These are phyloP conservation scores for Grosmannia clavigera DNA, from an alignment of 2,329 filamentous ascomycete genomes.

Conservation along the genomic window DNA sequence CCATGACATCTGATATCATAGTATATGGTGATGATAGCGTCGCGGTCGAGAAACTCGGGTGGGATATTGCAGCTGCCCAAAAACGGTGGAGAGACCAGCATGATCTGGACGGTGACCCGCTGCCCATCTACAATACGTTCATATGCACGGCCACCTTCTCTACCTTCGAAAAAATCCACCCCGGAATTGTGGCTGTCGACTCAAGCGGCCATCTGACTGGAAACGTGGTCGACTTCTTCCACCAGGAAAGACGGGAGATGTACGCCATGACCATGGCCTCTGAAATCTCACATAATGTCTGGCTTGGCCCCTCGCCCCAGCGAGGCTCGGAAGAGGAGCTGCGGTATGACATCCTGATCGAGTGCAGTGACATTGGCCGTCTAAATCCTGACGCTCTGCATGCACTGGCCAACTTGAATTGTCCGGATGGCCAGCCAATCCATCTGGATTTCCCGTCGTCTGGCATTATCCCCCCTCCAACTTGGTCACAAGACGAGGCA, in stretches of 20 bases:
- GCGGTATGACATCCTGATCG: slow-evolving; percentile 75
- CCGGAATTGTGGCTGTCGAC: slow-evolving; percentile 64
- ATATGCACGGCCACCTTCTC: slow-evolving; percentile 52
- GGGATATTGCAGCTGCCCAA: slow-evolving; percentile 65
- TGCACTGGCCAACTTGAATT: slow-evolving; percentile 44
- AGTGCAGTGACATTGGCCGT: slow-evolving; percentile 74
- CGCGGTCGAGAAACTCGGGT: slow-evolving; percentile 49
- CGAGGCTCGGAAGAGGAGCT: slow-evolving; percentile 42
- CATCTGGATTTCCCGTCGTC: slow-evolving; percentile 80
- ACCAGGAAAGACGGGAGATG: slow-evolving; percentile 86
- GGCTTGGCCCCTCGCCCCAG: slow-evolving; percentile 78
- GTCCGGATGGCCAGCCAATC: slow-evolving; percentile 25
- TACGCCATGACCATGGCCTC: slow-evolving; percentile 81
- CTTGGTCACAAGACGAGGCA: slow-evolving; percentile 70
- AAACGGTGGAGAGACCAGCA: slow-evolving; percentile 57
- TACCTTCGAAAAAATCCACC: slow-evolving; percentile 58
- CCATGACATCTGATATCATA: slow-evolving; percentile 80
- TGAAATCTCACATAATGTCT: slow-evolving; percentile 82
- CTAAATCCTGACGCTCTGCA: slow-evolving; percentile 58
- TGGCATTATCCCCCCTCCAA: slow-evolving; percentile 78
- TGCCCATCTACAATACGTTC: slow-evolving; percentile 75
- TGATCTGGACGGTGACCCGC: slow-evolving; percentile 37
- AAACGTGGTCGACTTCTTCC: slow-evolving; percentile 75
- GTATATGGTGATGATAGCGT: slow-evolving; percentile 70
- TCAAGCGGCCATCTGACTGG: slow-evolving; percentile 60